phyloP scores from a whole-genome alignment of 1,139 yeast genomes.

The Kodamaea arcana region DNA sequence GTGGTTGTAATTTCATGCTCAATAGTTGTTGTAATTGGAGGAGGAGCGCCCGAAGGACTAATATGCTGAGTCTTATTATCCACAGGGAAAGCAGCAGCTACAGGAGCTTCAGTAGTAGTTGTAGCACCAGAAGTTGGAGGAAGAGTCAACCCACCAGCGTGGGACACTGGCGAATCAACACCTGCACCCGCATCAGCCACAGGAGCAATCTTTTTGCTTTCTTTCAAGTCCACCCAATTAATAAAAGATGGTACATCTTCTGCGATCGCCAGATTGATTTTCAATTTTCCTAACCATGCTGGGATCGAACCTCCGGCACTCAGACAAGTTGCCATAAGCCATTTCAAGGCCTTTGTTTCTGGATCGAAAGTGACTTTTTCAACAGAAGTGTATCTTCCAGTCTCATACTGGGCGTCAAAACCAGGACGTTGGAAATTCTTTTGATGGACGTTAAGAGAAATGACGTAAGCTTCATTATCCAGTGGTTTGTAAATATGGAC shows the following conservation, averaged over 20 bases:
- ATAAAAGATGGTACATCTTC: constrained; percentile 65
- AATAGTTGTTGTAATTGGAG: background rate
- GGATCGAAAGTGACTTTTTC: constrained; percentile 46
- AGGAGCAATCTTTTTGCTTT: background rate
- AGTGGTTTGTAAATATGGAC: constrained; percentile 40
- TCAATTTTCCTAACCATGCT: constrained; percentile 53
- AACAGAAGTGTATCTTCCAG: constrained; percentile 53
- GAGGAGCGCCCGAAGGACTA: background rate
- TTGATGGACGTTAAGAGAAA: constrained; percentile 47
- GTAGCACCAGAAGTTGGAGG: background rate
- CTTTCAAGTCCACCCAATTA: constrained; percentile 34
- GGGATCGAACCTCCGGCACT: constrained; percentile 69
- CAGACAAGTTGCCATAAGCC: constrained; percentile 65
- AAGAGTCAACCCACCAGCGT: background rate
- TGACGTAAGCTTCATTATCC: constrained; percentile 40
- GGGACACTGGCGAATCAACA: background rate
- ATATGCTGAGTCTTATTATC: background rate
- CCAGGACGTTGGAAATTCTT: constrained; percentile 13
- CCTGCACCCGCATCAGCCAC: background rate
- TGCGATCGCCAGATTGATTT: constrained; percentile 55
- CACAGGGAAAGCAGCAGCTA: background rate
- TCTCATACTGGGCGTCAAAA: constrained; percentile 21
- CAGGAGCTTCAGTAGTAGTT: background rate
- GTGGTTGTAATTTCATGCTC: background rate
- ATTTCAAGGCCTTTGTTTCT: constrained; percentile 38